These are phyloP conservation scores for Parmelia sp. DNA, from an alignment of 495 filamentous ascomycete genomes.

Conservation along the genomic window DNA sequence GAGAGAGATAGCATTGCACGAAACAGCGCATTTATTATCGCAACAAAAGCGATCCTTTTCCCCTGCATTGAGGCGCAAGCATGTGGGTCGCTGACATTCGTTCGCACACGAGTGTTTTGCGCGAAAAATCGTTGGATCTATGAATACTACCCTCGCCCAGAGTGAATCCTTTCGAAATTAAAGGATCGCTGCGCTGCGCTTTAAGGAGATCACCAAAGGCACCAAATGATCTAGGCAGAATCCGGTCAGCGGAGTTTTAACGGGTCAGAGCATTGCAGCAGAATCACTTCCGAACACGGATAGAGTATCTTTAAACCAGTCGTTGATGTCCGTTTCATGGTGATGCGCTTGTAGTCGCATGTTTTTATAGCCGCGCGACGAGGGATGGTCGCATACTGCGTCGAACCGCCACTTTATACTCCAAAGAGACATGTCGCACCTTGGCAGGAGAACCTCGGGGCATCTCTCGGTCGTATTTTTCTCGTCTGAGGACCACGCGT, in stretches of 20 bases:
- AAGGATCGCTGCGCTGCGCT: not conserved
- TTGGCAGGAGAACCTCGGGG: not conserved
- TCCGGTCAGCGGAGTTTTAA: no score
- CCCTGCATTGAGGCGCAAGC: not conserved
- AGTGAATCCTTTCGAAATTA: no score
- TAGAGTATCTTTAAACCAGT: not conserved
- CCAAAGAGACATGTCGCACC: not conserved
- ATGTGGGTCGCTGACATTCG: not conserved
- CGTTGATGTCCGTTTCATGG: not conserved
- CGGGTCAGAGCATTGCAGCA: not conserved
- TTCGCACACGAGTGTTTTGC: not conserved
- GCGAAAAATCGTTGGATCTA: not conserved
- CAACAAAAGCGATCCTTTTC: no score
- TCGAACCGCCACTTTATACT: not conserved
- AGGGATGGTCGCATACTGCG: not conserved
- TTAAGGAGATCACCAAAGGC: not conserved
- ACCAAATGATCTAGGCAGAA: no score
- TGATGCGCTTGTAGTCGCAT: not conserved
- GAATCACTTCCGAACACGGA: not conserved
- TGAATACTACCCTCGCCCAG: not conserved
- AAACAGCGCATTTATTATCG: not conserved
- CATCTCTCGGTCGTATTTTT: not conserved
- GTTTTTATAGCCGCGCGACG: not conserved
- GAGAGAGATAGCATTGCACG: not conserved
- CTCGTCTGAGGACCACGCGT: not conserved